Evolutionary conservation across 495 filamentous ascomycete genomes (phyloP), one percentile per base, ranked within the genome.

Genomic region (Thermochaetoides thermophila): DNA sequence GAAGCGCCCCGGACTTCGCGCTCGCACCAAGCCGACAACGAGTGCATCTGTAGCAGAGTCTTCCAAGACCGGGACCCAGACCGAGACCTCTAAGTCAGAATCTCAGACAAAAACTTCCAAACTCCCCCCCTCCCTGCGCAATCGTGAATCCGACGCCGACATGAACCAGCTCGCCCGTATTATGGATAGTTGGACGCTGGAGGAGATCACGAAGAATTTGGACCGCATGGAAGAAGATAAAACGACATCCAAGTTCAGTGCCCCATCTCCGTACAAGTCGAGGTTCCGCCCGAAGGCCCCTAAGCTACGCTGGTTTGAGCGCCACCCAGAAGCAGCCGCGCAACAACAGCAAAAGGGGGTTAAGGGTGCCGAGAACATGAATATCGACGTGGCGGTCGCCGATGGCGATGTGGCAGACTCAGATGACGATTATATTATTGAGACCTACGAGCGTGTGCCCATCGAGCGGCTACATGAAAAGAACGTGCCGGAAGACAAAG

Each of bases 371-470:
- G 15, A n/a, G 14, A 30, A 4, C 32, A 8, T 29, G 19, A 3
- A 31, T 30, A 9, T 25, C 14, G 8, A 19, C 6, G 17, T 13
- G 5, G 10, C n/a, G 11, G 32, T 17, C 26, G 44, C 44, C 14
- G 46, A 56, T 12, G 42, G 43, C 19, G 53, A 43, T 13, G 46
- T 41, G 22, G 38, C 39, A 4, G 51, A 51, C 25, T 49, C 55
- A 37, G 64, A 66, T 13, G 46, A 52, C 7, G 63, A 70, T 10
- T 72, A 69, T 38, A 52, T 72, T 15, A 46, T 64, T 16, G 68
- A 72, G 27, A 66, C 60, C 5, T 72, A 71, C 40, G 52, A 68
- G 27, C 64, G 66, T 9, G 52, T 71, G 8, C 64, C 68, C 8
- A 60, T 52, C 3, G 57, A 60, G 27, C 55, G 53, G 8, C 42